Percentiles rank a stretch among this genome's conserved stretches.
Evolutionary conservation across 2,329 filamentous ascomycete species (phyloP).

Genomic region (Cercospora zeina): DNA sequence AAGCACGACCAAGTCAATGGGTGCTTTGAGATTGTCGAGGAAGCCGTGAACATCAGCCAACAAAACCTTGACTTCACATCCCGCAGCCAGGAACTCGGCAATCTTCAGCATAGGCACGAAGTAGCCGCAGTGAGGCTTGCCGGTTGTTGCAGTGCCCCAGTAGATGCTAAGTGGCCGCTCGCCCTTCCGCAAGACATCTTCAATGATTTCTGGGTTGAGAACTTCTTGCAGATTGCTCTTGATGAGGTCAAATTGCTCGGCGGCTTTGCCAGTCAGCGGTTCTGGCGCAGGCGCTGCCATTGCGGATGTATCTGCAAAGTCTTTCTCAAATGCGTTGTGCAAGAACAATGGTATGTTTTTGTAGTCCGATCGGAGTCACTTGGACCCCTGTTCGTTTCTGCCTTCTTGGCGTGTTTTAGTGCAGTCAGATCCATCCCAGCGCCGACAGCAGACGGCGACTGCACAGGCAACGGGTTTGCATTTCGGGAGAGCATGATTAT

Average conservation of each 20-base stretch:
- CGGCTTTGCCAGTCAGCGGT: slow-evolving; percentile 29
- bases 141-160: slow-evolving; percentile 85
- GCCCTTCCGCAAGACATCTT: slow-evolving; percentile 67
- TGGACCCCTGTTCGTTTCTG: slow-evolving; percentile 7
- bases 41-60: slow-evolving; percentile 62
- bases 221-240: slow-evolving; percentile 73
- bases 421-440: not conserved
- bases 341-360: slow-evolving; percentile 5
- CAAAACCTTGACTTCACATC: slow-evolving; percentile 63
- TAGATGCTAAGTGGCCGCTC: slow-evolving; percentile 75
- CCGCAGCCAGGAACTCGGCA: slow-evolving; percentile 80
- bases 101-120: slow-evolving; percentile 88
- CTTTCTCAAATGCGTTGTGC: not conserved
- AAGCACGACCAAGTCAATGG: slow-evolving; percentile 80
- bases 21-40: slow-evolving; percentile 61
- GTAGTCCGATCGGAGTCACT: slow-evolving; percentile 9
- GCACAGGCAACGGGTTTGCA: not conserved
- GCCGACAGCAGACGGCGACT: not conserved
- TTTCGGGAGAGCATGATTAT: not conserved
- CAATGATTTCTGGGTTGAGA: slow-evolving; percentile 80
- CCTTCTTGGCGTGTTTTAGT: slow-evolving; percentile 1
- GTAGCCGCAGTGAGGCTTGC: slow-evolving; percentile 86
- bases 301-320: not conserved
- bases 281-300: slow-evolving; percentile 10
- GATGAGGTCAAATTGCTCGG: slow-evolving; percentile 73